A percentile compares a stretch with the other conserved stretches of the same genome.
Evolutionary conservation across 306 rosid genomes (phyloP).

Genomic region (Cicer yamashitae): DNA sequence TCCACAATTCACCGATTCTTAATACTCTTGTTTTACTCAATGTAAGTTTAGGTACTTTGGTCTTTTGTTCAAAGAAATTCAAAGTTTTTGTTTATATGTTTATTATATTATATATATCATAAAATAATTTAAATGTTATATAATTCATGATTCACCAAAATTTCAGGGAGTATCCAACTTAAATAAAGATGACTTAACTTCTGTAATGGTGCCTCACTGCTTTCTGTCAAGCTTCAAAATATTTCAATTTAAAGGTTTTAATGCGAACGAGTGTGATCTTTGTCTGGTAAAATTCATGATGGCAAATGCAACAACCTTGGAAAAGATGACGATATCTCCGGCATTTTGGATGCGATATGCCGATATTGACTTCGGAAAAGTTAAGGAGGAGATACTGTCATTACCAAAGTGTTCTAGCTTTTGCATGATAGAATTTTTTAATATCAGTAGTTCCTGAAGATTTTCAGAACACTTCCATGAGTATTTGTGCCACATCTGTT

Average conservation of each 20-base stretch:
- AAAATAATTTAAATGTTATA: neutral
- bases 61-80: neutral
- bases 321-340: conserved; percentile 33
- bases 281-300: conserved; percentile 43
- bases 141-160: neutral
- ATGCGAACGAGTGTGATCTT: conserved; percentile 43
- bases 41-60: conserved; percentile 44
- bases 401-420: conserved; percentile 43
- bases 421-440: conserved; percentile 33
- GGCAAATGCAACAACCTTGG: conserved; percentile 44
- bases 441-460: conserved; percentile 26
- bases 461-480: neutral
- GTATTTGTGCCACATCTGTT: neutral
- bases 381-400: conserved; percentile 44
- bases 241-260: conserved; percentile 40
- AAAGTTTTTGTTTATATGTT: conserved; percentile 19
- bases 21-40: conserved; percentile 46
- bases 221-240: conserved; percentile 42
- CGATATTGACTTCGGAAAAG: conserved; percentile 41
- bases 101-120: neutral
- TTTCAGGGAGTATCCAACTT: conserved; percentile 52
- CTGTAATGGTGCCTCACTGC: conserved; percentile 45
- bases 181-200: conserved; percentile 39
- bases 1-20: conserved; percentile 52
- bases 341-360: conserved; percentile 46